phyloP scores from a whole-genome alignment of 73 alveolate species.

The Urostyla sp. region DNA sequence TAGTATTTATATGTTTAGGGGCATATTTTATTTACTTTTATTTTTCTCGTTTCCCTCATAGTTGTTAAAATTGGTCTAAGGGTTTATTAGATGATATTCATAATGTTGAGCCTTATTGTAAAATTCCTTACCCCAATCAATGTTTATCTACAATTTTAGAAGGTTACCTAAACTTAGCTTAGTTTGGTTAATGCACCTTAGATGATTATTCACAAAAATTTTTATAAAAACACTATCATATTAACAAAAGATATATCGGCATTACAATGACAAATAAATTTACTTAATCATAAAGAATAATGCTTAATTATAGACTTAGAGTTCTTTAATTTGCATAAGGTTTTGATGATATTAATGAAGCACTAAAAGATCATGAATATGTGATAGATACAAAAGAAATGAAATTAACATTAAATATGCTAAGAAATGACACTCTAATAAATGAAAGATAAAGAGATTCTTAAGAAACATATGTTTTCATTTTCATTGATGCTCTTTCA shows the following conservation, averaged over 20 bases:
- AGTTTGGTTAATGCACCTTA: background rate
- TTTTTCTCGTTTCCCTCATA: too few relatives aligned
- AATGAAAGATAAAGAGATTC: slow-evolving; percentile 62
- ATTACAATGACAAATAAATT: background rate
- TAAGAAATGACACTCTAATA: slow-evolving; percentile 63
- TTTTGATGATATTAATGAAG: slow-evolving; percentile 31
- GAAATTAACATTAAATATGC: slow-evolving; percentile 10
- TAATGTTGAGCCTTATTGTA: too few relatives aligned
- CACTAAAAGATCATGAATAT: slow-evolving; percentile 38
- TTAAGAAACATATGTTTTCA: slow-evolving; percentile 30
- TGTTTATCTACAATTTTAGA: too few relatives aligned
- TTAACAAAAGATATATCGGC: slow-evolving; percentile 15
- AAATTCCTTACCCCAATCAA: too few relatives aligned
- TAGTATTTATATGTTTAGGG: too few relatives aligned
- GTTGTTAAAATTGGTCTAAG: too few relatives aligned
- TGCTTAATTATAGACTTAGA: slow-evolving; percentile 1
- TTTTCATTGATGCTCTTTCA: slow-evolving; percentile 75
- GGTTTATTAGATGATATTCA: too few relatives aligned
- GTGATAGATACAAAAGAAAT: slow-evolving; percentile 29
- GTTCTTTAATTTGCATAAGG: slow-evolving; percentile 17
- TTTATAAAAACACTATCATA: slow-evolving; percentile 2
- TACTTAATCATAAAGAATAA: slow-evolving; percentile 26
- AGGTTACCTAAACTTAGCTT: background rate
- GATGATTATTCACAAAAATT: background rate
- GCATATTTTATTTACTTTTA: too few relatives aligned